Base-by-base conservation (phyloP, 306 rosid genomes). In the Pueraria montana region DNA sequence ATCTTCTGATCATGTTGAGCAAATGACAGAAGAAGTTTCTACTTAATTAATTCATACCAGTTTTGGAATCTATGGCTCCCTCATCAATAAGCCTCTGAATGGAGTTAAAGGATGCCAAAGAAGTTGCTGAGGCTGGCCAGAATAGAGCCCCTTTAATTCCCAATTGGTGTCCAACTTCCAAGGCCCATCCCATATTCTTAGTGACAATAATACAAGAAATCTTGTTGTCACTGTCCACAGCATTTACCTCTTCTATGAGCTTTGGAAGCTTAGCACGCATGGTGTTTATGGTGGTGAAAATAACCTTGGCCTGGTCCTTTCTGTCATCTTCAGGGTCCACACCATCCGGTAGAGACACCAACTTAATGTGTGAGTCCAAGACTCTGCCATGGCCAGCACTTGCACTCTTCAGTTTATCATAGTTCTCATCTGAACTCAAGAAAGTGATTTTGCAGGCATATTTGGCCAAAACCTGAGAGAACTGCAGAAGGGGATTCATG, bases 281-380 rank as follows among this genome's bases (percentile, higher is more conserved):
- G 72, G 82, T 84, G 21, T 11, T 77, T 53, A 12, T 80, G 1
- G 88, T 72, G 50, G 91, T 27, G 64, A 2, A 17, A 11, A 76
- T 56, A 5, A 89, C 59, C 10, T 55, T 66, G 10, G 63, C 38
- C 0, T 42, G 40, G 24, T 87, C 87, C 38, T 45, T 78, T 74
- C 90, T 84, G 52, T 87, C 91, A 70, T 87, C 88, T 70, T 80
- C 85, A 21, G 91, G 85, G 50, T 38, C 85, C 80, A 91, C 65
- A 17, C 91, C 92, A 79, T 91, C 92, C 2, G 95, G 90, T 46
- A 89, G 84, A 0, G 92, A 83, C 1, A 86, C 91, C 21, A 80
- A 61, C 5, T 52, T 78, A 34, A 91, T 83, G 5, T 63, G 10
- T 58, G 87, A 42, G 14, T 55, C 76, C 20, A 72, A 1, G 2